Evolutionary conservation across 345 rosid genomes (phyloP).

Genomic region (Rhizophora mangle): DNA sequence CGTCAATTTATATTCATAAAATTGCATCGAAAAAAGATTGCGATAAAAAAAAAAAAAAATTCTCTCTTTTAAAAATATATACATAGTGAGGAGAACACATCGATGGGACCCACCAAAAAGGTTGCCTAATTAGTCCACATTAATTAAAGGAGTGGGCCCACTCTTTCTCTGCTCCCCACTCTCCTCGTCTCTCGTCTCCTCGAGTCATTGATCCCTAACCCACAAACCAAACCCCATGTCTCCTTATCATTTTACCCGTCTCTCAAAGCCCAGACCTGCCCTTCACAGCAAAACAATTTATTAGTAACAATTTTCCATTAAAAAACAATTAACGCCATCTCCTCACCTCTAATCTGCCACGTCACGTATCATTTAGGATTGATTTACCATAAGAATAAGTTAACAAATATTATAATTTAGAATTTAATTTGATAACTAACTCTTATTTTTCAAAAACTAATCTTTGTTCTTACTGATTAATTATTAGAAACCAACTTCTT

Average conservation of each 20-base stretch:
- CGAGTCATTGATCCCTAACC: constrained; percentile 31
- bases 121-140: constrained; percentile 30
- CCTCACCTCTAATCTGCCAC: not conserved
- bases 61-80: too few relatives aligned
- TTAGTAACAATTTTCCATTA: not conserved
- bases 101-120: not conserved
- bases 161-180: constrained; percentile 24
- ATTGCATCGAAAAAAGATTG: too few relatives aligned
- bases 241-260: not conserved
- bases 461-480: too few relatives aligned
- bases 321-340: too few relatives aligned
- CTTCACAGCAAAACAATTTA: not conserved
- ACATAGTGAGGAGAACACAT: too few relatives aligned
- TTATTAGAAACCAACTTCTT: too few relatives aligned
- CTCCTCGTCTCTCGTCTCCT: not conserved
- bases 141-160: constrained; percentile 23
- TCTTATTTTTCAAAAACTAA: too few relatives aligned
- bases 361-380: not conserved
- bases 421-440: too few relatives aligned
- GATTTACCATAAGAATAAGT: too few relatives aligned
- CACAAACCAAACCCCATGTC: constrained; percentile 26
- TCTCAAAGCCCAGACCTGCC: not conserved
- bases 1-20: too few relatives aligned
- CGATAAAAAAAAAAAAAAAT: too few relatives aligned
- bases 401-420: too few relatives aligned